Evolutionary conservation across 2,329 filamentous ascomycete species (phyloP).

Genomic region (Thielaviopsis musarum): DNA sequence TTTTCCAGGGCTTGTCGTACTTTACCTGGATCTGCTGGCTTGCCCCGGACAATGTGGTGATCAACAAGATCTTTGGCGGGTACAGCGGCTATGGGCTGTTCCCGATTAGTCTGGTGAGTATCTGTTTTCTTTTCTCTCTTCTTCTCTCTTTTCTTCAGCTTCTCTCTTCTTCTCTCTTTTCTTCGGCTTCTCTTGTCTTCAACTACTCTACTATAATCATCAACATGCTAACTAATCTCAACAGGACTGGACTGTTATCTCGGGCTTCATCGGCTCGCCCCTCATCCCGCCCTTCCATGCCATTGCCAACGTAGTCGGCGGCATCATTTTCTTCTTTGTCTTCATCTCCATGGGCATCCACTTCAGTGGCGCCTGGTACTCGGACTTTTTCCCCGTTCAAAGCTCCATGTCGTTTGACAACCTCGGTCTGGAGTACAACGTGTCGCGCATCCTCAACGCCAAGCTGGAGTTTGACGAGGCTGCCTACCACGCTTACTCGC

Average conservation of each 20-base stretch:
- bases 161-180: constrained; percentile 20
- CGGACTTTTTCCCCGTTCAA: constrained; percentile 38
- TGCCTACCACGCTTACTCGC: constrained; percentile 38
- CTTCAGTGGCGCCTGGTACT: constrained; percentile 28
- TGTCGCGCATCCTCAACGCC: constrained; percentile 31
- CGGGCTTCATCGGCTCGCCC: constrained; percentile 38
- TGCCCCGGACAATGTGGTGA: constrained; percentile 38
- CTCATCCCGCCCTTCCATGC: constrained; percentile 43
- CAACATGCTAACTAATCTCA: not conserved
- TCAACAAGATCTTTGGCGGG: constrained; percentile 51
- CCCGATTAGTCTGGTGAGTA: constrained; percentile 30
- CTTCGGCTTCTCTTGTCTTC: too few relatives aligned
- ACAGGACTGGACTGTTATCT: constrained; percentile 43
- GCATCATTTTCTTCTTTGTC: constrained; percentile 33
- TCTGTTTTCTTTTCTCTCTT: constrained; percentile 22
- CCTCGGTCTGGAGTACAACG: constrained; percentile 32
- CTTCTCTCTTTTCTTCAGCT: not conserved
- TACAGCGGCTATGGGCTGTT: constrained; percentile 43
- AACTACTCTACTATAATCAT: too few relatives aligned
- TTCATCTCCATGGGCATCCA: constrained; percentile 29
- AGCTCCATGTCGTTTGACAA: constrained; percentile 40
- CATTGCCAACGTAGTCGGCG: constrained; percentile 39
- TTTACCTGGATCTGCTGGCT: constrained; percentile 48
- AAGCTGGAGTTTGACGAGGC: constrained; percentile 32
- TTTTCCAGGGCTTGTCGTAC: constrained; percentile 43